Conservation (phyloP, 495 filamentous ascomycete genomes). For the Trichocladium uniseriatum region DNA sequence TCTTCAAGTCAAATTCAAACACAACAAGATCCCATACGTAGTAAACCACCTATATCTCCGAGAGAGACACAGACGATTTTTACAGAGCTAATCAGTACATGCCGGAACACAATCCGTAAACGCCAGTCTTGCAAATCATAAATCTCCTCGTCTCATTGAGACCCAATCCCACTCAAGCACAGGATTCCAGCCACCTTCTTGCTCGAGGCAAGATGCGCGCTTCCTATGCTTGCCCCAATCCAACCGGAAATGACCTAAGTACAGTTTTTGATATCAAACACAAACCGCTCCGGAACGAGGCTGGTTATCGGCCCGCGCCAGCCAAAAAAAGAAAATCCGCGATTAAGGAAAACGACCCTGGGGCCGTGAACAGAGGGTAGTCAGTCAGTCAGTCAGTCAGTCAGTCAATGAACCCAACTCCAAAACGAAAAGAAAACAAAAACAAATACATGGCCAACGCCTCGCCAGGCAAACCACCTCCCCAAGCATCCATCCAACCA, state of each 20-base stretch:
- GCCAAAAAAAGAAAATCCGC: neutral
- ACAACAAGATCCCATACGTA: too few species aligned
- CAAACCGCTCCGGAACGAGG: neutral
- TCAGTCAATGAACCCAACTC: neutral
- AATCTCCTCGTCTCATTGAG: neutral
- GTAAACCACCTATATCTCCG: too few species aligned
- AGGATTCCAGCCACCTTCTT: too few species aligned
- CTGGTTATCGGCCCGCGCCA: constrained; percentile 8
- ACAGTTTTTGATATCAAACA: neutral
- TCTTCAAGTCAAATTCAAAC: too few species aligned
- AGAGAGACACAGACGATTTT: too few species aligned
- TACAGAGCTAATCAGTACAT: neutral
- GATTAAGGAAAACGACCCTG: constrained; percentile 1
- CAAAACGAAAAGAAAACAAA: neutral
- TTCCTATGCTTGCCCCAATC: neutral
- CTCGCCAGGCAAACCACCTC: neutral
- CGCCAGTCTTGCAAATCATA: neutral
- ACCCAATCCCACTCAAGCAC: neutral
- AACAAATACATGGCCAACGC: neutral
- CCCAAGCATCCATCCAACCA: neutral
- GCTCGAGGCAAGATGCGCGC: neutral
- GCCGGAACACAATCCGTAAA: neutral
- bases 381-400: neutral
- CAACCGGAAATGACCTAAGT: neutral
- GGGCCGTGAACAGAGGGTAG: neutral